These are phyloP conservation scores for Fusarium redolens DNA, from an alignment of 2,329 filamentous ascomycete genomes.

Conservation along the genomic window DNA sequence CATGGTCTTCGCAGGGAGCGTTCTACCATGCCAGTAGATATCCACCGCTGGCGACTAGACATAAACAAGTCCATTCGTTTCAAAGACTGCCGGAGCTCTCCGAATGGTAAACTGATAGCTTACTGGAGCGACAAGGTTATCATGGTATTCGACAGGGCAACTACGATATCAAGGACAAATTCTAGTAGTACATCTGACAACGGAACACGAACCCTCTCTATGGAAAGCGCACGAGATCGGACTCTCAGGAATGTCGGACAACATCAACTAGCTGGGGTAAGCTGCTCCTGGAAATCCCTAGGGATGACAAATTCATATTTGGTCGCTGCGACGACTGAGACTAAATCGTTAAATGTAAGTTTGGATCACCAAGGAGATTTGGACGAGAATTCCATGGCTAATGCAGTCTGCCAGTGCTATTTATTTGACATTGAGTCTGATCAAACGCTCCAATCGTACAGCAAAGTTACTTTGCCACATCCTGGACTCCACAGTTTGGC, in stretches of 20 bases:
- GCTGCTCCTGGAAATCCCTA: not conserved
- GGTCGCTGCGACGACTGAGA: not conserved
- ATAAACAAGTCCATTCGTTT: rapidly evolving
- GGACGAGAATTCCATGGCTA: not conserved
- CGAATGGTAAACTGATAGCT: rapidly evolving
- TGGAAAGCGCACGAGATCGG: rapidly evolving
- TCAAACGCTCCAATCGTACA: not conserved
- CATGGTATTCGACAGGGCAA: not conserved
- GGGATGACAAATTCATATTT: not conserved
- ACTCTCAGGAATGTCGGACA: not conserved
- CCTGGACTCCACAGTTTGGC: not conserved
- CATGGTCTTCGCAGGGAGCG: not conserved
- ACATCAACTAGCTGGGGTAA: not conserved
- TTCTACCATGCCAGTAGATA: not conserved
- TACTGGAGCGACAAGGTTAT: not conserved
- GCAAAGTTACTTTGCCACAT: not conserved
- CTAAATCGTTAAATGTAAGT: not conserved
- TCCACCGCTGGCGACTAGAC: not conserved
- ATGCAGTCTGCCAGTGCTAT: not conserved
- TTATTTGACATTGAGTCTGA: not conserved
- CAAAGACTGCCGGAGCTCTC: not conserved
- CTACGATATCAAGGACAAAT: not conserved
- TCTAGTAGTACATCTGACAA: too few relatives aligned
- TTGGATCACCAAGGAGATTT: rapidly evolving
- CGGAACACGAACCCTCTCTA: not conserved